Evolutionary conservation across 805 yeast genomes (phyloP).

Genomic region (Metschnikowia anglica): DNA sequence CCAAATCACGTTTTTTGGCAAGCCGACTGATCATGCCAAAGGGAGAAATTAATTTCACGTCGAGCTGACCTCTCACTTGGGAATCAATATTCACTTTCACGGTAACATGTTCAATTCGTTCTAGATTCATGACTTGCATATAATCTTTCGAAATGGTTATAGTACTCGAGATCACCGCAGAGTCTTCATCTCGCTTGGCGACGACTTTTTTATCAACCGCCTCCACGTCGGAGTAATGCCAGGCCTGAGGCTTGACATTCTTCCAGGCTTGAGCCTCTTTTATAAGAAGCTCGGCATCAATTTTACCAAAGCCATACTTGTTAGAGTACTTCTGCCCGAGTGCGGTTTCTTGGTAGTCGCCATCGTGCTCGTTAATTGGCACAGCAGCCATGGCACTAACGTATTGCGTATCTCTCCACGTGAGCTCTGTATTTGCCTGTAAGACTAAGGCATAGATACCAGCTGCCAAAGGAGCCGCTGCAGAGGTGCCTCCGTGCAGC

Average conservation of each 20-base stretch:
- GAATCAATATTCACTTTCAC: conserved; percentile 72
- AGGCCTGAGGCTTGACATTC: conserved; percentile 88
- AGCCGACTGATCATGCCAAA: conserved; percentile 68
- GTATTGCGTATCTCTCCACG: conserved; percentile 96
- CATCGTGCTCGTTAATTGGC: conserved; percentile 66
- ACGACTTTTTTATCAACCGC: conserved; percentile 29
- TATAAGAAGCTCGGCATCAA: conserved; percentile 79
- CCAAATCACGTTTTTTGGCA: conserved; percentile 65
- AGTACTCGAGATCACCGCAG: conserved; percentile 28
- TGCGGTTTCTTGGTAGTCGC: conserved; percentile 71
- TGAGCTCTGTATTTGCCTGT: conserved; percentile 78
- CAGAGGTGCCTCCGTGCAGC: conserved; percentile 94
- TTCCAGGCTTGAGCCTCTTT: conserved; percentile 71
- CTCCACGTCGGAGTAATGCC: conserved; percentile 56
- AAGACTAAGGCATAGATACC: conserved; percentile 87
- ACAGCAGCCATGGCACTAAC: conserved; percentile 69
- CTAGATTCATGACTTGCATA: conserved; percentile 57
- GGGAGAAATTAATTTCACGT: conserved; percentile 70
- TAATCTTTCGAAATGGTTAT: conserved; percentile 47
- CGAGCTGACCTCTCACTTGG: conserved; percentile 65
- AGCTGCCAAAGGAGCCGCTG: conserved; percentile 98
- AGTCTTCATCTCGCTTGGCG: conserved; percentile 13
- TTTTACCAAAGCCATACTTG: conserved; percentile 86
- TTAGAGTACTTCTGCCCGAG: conserved; percentile 74
- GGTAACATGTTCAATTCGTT: conserved; percentile 80